phyloP scores from a whole-genome alignment of 352 stramenopile genomes.

The Stephanocyclus meneghinianus region DNA sequence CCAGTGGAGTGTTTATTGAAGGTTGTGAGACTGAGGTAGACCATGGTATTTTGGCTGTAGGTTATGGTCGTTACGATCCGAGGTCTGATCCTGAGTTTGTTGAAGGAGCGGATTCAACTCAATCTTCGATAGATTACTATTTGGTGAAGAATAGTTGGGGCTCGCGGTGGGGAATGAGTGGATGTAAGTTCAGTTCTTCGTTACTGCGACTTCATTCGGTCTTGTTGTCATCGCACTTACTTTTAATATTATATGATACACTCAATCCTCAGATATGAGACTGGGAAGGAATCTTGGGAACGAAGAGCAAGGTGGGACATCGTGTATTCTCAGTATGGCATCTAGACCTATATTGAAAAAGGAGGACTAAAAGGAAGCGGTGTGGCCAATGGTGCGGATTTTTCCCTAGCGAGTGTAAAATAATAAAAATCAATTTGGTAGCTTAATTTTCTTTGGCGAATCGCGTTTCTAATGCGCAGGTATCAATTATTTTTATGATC shows the following conservation, averaged over 20 bases:
- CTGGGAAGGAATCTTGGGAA: slow-evolving; percentile 32
- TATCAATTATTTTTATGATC: neutral
- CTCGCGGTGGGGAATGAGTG: slow-evolving; percentile 29
- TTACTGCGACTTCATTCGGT: neutral
- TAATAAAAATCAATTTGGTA: neutral
- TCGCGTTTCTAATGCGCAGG: neutral
- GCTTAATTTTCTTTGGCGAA: too few species aligned
- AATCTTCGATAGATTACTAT: slow-evolving; percentile 30
- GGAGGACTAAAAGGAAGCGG: neutral
- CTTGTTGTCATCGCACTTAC: neutral
- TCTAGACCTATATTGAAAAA: slow-evolving; percentile 37
- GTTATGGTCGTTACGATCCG: slow-evolving; percentile 87
- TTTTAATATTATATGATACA: neutral
- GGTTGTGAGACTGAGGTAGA: slow-evolving; percentile 58
- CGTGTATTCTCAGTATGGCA: slow-evolving; percentile 35
- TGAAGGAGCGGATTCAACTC: slow-evolving; percentile 2
- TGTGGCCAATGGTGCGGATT: too few species aligned
- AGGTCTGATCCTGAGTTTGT: slow-evolving; percentile 13
- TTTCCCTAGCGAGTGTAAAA: neutral
- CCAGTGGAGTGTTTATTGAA: slow-evolving; percentile 83
- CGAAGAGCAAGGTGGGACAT: slow-evolving; percentile 33
- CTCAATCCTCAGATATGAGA: slow-evolving; percentile 28
- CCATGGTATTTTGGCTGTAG: slow-evolving; percentile 86
- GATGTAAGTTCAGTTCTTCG: slow-evolving; percentile 31
- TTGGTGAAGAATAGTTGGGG: slow-evolving; percentile 47